Base-by-base conservation (phyloP, 805 yeast genomes). In the Yarrowia sp. region DNA sequence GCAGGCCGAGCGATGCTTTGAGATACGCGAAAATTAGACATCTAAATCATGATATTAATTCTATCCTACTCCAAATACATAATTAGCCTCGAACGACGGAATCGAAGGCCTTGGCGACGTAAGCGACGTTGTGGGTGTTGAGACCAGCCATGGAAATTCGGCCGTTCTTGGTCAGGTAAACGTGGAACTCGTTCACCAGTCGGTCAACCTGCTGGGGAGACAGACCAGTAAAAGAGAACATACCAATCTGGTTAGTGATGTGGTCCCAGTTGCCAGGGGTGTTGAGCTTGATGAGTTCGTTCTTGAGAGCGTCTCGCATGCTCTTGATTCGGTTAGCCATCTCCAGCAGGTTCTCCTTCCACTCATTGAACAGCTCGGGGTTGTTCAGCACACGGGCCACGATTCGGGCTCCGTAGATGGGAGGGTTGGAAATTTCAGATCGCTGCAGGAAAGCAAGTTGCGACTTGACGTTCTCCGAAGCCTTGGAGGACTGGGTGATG, bases 141-240 rank as follows among this genome's bases (percentile, higher is more conserved):
- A 95, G 81, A 40, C 98, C 98, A 44, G 96, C 90, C 72, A 93
- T 85, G 62, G 96, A 88, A 74, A 93, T 85, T 74, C 99, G 86
- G 40, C 98, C 98, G 75, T 92, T 95, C 67, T 85, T 82, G 30
- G 97, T 91, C 71, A 95, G 84, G 76, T 93, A 93, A 41, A 93
- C 87, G 17, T 90, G 85, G 77, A 79, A 87, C 75, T 90, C 85
- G 61, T 82, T 80, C 74, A 89, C 87, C 72, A 93, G 81, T 67
- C 80, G 77, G 66, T 84, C 80, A 56, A 90, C 93, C 78, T 92
- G 96, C 58, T 83, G 85, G 49, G 84, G 79, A 33, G 77, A 74
- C 67, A 93, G 82, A 8, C 97, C 97, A 36, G 98, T 92, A 80
- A 83, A 93, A 71, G 93, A 90, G 78, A 93, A 93, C 98, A 93